Conservation (phyloP, 129 eudicot genomes). For the Smallanthus sonchifolius region DNA sequence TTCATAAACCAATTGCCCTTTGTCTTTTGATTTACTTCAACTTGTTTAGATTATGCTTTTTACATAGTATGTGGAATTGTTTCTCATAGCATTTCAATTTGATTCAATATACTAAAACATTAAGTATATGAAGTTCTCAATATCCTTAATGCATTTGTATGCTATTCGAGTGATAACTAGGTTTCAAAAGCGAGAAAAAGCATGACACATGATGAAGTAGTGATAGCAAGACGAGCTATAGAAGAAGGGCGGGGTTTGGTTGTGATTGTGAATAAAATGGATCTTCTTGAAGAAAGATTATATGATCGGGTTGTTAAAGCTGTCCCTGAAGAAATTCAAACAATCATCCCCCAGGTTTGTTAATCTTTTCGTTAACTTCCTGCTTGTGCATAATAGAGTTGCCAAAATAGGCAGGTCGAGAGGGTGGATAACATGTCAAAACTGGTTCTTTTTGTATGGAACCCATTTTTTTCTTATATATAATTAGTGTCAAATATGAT, state of each 20-base stretch:
- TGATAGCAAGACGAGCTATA: constrained; percentile 84
- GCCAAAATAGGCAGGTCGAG: background rate
- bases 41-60: background rate
- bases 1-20: background rate
- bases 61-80: background rate
- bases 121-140: background rate
- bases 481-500: background rate
- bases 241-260: constrained; percentile 98
- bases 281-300: constrained; percentile 60
- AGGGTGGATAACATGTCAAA: background rate
- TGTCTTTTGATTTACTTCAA: background rate
- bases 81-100: background rate
- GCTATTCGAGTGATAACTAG: constrained; percentile 30
- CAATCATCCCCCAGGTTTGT: constrained; percentile 87
- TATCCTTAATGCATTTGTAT: constrained; percentile 1
- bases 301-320: constrained; percentile 60
- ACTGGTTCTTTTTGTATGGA: background rate
- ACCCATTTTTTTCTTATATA: background rate
- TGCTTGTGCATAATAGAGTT: background rate
- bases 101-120: background rate
- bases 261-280: constrained; percentile 96
- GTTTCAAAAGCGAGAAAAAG: constrained; percentile 69
- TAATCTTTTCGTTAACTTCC: background rate
- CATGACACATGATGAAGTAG: constrained; percentile 94
- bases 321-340: constrained; percentile 91